A percentile compares a stretch with the other conserved stretches of the same genome.
phyloP scores from a whole-genome alignment of 495 filamentous ascomycete species.

The Penicillium simplicissimum region DNA sequence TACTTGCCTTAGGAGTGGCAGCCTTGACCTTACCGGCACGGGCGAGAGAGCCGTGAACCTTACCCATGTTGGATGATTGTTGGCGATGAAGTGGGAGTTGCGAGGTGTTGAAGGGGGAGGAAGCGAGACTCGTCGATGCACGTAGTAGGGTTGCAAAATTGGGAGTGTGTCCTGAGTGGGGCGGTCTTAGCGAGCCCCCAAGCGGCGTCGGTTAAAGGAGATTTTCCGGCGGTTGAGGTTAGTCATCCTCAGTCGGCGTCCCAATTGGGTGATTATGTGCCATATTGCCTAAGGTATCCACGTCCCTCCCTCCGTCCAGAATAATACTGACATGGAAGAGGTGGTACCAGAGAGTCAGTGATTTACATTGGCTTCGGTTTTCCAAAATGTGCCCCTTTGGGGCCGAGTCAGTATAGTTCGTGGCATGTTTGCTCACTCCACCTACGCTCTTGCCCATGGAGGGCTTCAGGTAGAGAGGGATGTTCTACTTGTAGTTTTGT shows the following conservation, averaged over 20 bases:
- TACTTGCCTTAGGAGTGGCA: slow-evolving; percentile 82
- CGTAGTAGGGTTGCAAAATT: slow-evolving; percentile 34
- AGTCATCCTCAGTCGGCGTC: neutral
- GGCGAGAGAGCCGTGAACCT: slow-evolving; percentile 62
- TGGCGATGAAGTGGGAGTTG: slow-evolving; percentile 25
- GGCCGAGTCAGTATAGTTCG: neutral
- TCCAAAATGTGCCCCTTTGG: neutral
- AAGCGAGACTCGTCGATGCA: slow-evolving; percentile 26
- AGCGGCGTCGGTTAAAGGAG: slow-evolving; percentile 18
- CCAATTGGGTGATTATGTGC: slow-evolving; percentile 3
- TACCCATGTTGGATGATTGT: slow-evolving; percentile 40
- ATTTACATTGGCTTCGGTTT: neutral
- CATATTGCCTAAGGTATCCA: neutral
- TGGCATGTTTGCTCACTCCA: neutral
- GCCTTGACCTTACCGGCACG: slow-evolving; percentile 97
- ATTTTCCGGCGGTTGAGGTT: slow-evolving; percentile 4
- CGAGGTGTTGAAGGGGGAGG: slow-evolving; percentile 32
- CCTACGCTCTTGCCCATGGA: neutral
- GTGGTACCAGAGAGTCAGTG: neutral
- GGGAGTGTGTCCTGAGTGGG: slow-evolving; percentile 34
- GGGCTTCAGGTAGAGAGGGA: neutral
- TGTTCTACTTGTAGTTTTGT: neutral
- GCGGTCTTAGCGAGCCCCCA: slow-evolving; percentile 31
- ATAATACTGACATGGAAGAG: neutral
- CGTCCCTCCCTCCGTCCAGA: neutral